Evolutionary conservation across 768 basidiomycete species (phyloP), one percentile per base, ranked within the genome.

Genomic region (Boletus tomentosulus): DNA sequence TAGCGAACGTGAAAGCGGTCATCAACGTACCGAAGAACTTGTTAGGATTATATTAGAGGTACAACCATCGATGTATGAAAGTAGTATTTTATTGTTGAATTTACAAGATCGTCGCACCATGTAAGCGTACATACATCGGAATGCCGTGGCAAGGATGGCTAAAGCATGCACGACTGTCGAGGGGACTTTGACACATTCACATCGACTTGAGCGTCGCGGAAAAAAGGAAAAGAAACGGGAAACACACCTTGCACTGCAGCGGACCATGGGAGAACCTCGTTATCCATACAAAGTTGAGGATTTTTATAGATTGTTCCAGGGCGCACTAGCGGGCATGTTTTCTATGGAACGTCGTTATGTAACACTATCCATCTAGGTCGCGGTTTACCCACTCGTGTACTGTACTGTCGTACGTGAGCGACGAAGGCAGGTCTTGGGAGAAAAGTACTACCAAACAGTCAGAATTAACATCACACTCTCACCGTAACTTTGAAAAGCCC

Each of bases 91-190:
- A 9, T 6, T 13, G 11, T 42, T 24, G 41, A 42, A 24, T 25
- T 25, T 6, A 42, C 22, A 2, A 19, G 19, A 15, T 4, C 4
- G 19, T 34, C 33, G 10, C 33, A 12, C 33, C 33, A 12, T 34
- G 33, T 11, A 11, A 7, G 12, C 33, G 9, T 33, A 34, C 33
- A 34, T 11, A 19, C 10, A 11, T 41, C 66, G 57, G 25, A 59
- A 52, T 3, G 39, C 27, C 6, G 66, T 67, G 13, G 44, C n/a
- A 15, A 57, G 30, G 13, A 69, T 67, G 24, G 57, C 62, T 3
- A 64, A 13, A 13, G 12, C 31, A 43, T 67, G 60, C 6, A 25
- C 45, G 38, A 52, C 6, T 10, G 64, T 64, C 24, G 62, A 46
- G 22, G 62, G 50, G 34, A 56, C 62, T 63, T 57, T 35, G 24